A percentile compares a stretch with the other conserved stretches of the same genome.
Conservation (phyloP, 306 rosid genomes). For the Inga laurina region DNA sequence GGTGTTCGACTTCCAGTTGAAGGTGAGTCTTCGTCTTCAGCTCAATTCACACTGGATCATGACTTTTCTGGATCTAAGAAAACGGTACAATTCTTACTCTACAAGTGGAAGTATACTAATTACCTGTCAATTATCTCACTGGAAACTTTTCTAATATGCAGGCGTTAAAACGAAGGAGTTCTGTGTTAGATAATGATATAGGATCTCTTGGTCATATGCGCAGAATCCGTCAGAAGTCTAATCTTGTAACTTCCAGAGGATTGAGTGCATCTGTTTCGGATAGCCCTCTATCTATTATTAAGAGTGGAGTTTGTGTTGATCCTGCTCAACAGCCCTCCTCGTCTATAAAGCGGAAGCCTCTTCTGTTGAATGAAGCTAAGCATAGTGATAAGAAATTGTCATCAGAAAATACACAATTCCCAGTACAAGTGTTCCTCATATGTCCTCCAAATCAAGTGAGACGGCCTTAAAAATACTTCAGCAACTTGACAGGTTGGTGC, state of each 20-base stretch:
- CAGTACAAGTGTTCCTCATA: constrained; percentile 41
- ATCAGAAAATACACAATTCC: constrained; percentile 47
- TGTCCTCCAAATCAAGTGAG: constrained; percentile 73
- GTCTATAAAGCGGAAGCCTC: constrained; percentile 49
- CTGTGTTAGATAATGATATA: constrained; percentile 69
- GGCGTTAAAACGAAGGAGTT: constrained; percentile 71
- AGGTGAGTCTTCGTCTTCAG: constrained; percentile 57
- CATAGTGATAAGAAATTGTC: constrained; percentile 40
- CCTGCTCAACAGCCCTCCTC: constrained; percentile 46
- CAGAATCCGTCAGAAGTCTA: constrained; percentile 75
- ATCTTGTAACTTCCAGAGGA: constrained; percentile 66
- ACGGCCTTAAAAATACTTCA: constrained; percentile 79
- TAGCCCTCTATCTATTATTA: constrained; percentile 43
- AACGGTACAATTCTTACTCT: constrained; percentile 53
- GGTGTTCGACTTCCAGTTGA: constrained; percentile 44
- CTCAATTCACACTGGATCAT: constrained; percentile 53
- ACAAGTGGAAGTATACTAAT: constrained; percentile 9
- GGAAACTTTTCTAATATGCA: constrained; percentile 29
- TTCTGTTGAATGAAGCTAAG: constrained; percentile 40
- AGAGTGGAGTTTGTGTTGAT: constrained; percentile 43
- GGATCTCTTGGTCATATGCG: constrained; percentile 88
- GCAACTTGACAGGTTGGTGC: constrained; percentile 72
- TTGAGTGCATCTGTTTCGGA: constrained; percentile 53
- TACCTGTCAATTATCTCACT: constrained; percentile 4
- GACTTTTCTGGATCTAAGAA: constrained; percentile 53